phyloP scores from a whole-genome alignment of 345 rosid genomes.

The Hypericum androsaemum region DNA sequence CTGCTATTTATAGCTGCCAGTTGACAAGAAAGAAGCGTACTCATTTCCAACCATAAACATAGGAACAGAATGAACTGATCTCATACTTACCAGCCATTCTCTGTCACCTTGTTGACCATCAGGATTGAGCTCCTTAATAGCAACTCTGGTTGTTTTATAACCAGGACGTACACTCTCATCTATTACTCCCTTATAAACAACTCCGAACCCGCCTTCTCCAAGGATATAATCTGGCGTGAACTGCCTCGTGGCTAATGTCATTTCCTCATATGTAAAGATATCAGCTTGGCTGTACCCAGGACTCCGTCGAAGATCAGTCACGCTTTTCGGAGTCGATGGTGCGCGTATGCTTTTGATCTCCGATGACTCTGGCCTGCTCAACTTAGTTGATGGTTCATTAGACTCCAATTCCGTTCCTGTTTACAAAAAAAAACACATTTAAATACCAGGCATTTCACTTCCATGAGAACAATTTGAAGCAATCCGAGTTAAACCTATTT shows the following conservation, averaged over 20 bases:
- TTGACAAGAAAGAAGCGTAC: too few species aligned
- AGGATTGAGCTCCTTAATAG: slow-evolving; percentile 86
- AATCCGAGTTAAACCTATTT: too few species aligned
- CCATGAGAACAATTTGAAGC: too few species aligned
- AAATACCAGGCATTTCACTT: too few species aligned
- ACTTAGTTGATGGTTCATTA: slow-evolving; percentile 7
- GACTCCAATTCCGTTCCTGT: slow-evolving; percentile 15
- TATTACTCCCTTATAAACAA: slow-evolving; percentile 75
- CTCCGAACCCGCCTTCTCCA: slow-evolving; percentile 96
- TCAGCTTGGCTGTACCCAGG: slow-evolving; percentile 67
- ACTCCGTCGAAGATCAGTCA: slow-evolving; percentile 59
- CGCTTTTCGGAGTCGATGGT: slow-evolving; percentile 41
- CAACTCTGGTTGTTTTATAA: slow-evolving; percentile 51
- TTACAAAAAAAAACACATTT: background rate
- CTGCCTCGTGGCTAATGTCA: slow-evolving; percentile 70
- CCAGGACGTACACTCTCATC: slow-evolving; percentile 59
- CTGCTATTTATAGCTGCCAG: too few species aligned
- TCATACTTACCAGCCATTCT: slow-evolving; percentile 84
- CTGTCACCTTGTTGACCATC: slow-evolving; percentile 93
- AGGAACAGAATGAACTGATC: background rate
- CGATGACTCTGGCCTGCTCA: slow-evolving; percentile 10
- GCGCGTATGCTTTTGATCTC: slow-evolving; percentile 13
- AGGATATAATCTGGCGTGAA: slow-evolving; percentile 80
- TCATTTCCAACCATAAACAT: too few species aligned
- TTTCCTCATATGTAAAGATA: slow-evolving; percentile 73